A percentile compares a stretch with the other conserved stretches of the same genome.
These are phyloP conservation scores for Dittrichia graveolens DNA, from an alignment of 129 eudicot genomes.

Conservation along the genomic window DNA sequence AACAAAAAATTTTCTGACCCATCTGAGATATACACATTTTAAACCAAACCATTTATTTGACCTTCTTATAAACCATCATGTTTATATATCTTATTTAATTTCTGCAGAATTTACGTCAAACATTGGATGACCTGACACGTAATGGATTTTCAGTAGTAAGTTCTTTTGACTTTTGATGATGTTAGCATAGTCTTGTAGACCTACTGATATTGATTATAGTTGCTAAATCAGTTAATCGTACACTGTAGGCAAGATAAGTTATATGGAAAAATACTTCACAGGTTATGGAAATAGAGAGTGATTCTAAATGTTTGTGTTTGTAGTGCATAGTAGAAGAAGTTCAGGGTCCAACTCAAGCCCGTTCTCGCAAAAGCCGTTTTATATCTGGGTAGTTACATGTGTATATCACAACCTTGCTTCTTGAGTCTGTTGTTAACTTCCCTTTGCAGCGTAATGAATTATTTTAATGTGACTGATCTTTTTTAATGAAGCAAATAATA, in stretches of 20 bases:
- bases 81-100: not conserved
- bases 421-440: slow-evolving; percentile 8
- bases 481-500: not conserved
- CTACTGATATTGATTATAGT: not conserved
- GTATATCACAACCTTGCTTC: not conserved
- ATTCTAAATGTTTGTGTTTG: slow-evolving; percentile 26
- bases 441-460: slow-evolving; percentile 2
- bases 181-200: not conserved
- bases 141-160: slow-evolving; percentile 97
- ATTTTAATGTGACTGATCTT: not conserved
- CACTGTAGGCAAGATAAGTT: too few relatives aligned
- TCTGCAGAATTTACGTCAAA: slow-evolving; percentile 87
- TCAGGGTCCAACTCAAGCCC: slow-evolving; percentile 97
- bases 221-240: too few relatives aligned
- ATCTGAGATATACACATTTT: not conserved
- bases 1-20: too few relatives aligned
- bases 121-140: slow-evolving; percentile 97
- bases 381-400: slow-evolving; percentile 78
- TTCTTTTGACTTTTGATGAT: slow-evolving; percentile 16
- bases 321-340: slow-evolving; percentile 98
- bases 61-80: not conserved
- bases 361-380: slow-evolving; percentile 89
- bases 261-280: too few relatives aligned
- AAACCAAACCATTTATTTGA: not conserved
- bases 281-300: too few relatives aligned